Base-by-base conservation (phyloP, 176 grass and related monocot species). In the Dendrocalamus sinicus region DNA sequence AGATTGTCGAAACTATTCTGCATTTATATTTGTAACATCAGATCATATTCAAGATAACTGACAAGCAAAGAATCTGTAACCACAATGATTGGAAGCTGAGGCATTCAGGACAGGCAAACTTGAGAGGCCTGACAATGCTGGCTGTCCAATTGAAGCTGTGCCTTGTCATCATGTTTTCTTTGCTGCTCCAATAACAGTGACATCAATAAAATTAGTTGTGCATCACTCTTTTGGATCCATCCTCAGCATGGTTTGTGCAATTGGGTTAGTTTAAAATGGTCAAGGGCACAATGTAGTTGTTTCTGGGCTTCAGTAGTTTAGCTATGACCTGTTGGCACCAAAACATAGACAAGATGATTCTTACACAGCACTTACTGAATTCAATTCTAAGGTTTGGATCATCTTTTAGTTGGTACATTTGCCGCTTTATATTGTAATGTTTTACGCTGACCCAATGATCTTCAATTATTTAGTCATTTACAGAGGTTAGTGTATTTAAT, bases 71-170 rank as follows among this genome's bases (percentile, higher is more conserved):
- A 78, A 85, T 46, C 9, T 1, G 12, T 14, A 57, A 53, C 9
- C 14, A 45, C 61, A 67, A 9, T 35, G 12, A 77, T 20, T 69
- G 37, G 51, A 53, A 35, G 16, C 63, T 85, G 61, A 54, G 37
- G 50, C 75, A 86, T 62, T 74, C n/a, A 35, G 55, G 32, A 75
- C 32, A 51, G 50, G 13, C 35, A 82, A 82, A 70, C 22, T 23
- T 54, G 50, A 82, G 28, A 41, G 51, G 66, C 51, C 8, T 12
- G 35, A 43, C 32, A 41, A 24, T 4, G 58, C 23, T 64, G n/a
- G 41, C 37, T 64, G 6, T 48, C 41, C 40, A 79, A 20, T 47
- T 64, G 11, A 79, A 52, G 24, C 12, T 23, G 26, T 54, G 45
- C 5, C 17, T 11, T 50, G 45, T 51, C 26, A 64, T 50, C 70